Base-by-base conservation (phyloP, 805 yeast species). In the Komagataella phaffii region DNA sequence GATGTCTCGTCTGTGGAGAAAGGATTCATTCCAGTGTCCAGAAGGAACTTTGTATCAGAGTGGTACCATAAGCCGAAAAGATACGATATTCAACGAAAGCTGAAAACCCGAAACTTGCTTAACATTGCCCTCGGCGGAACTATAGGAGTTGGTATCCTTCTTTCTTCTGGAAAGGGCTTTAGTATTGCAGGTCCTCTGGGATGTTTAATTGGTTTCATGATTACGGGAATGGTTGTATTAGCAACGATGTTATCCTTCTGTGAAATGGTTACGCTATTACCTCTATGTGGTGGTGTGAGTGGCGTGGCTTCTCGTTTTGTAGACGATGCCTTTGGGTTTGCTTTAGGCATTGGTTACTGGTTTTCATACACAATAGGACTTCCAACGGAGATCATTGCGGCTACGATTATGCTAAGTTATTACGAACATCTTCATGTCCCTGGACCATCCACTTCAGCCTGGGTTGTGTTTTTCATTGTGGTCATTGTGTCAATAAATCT, bases 41-140 rank as follows among this genome's bases (percentile, higher is more conserved):
- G 45, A 24, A 49, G 46, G 10, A 36, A 19, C 51, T 19, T 10
- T 30, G n/a, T 19, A 17, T 19, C 14, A 30, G 45, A 47, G 45
- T 18, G 36, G 47, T 44, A 23, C 17, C 24, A 44, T 18, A 44
- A 44, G 10, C 45, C 51, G 23, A 44, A 49, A 12, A 45, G 24
- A 21, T 23, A 45, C 44, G 59, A 61, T 47, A 61, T 81, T 47
- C 85, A 80, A 54, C 67, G 90, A 52, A 79, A 78, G 54, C 67
- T 85, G 47, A 74, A 75, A 51, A 79, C 80, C 24, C 66, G 88
- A 19, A 91, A 85, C 63, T 65, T 85, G 17, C 89, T 85, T 60
- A 83, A 85, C 81, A 81, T 85, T 48, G 85, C 90, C 0, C 69
- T 86, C 30, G 88, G 89, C 2, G 91, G 89, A 1, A 83, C 90